phyloP scores from a whole-genome alignment of 371 early-diverging fungal species.

The Mucor mucedo region DNA sequence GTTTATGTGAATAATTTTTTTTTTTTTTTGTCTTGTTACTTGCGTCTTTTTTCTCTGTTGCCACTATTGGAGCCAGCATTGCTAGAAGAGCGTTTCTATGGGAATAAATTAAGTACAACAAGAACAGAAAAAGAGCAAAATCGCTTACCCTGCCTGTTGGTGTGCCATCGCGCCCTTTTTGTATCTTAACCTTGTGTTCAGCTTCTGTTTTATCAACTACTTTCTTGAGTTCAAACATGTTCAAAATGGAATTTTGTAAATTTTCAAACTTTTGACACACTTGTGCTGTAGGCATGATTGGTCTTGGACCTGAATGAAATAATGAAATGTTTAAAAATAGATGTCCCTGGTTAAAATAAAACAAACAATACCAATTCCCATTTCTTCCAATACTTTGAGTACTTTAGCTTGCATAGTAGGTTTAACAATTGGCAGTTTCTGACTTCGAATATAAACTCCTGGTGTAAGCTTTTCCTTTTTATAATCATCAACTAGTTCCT shows the following conservation, averaged over 20 bases:
- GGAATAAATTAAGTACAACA: background rate
- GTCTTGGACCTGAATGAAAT: slow-evolving; percentile 56
- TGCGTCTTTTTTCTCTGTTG: slow-evolving; percentile 32
- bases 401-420: slow-evolving; percentile 69
- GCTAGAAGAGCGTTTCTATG: slow-evolving; percentile 36
- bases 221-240: slow-evolving; percentile 82
- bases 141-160: slow-evolving; percentile 17
- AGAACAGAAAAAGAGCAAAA: background rate
- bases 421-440: slow-evolving; percentile 71
- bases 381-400: slow-evolving; percentile 69
- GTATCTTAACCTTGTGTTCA: slow-evolving; percentile 69
- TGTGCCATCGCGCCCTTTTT: slow-evolving; percentile 43
- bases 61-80: slow-evolving; percentile 24
- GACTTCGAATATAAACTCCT: slow-evolving; percentile 78
- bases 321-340: slow-evolving; percentile 22
- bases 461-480: slow-evolving; percentile 70
- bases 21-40: slow-evolving; percentile 1
- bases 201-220: slow-evolving; percentile 78
- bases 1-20: background rate
- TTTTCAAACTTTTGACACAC: slow-evolving; percentile 79
- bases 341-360: background rate
- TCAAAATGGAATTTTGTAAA: slow-evolving; percentile 70
- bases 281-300: slow-evolving; percentile 79
- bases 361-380: slow-evolving; percentile 53
- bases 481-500: slow-evolving; percentile 29